Percentiles rank a stretch among this genome's conserved stretches.
Conservation (phyloP, 208 protist genomes). For the Trypanosoma caninum region DNA sequence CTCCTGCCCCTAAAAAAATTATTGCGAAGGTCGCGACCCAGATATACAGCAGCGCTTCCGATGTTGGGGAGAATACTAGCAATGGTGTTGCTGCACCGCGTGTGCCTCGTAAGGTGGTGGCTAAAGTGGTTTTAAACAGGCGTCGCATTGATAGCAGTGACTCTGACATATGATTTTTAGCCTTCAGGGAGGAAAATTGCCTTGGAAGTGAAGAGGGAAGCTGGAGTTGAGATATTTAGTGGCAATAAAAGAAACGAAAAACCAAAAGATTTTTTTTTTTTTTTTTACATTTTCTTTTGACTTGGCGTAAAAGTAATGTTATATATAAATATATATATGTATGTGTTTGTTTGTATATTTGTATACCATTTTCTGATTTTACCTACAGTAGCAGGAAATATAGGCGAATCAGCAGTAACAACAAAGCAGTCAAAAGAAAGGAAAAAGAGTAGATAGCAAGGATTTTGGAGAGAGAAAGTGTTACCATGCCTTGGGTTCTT, state of each 20-base stretch:
- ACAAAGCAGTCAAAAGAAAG: not conserved
- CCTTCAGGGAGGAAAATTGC: not conserved
- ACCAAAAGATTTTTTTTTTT: too few species aligned
- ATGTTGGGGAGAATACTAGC: not conserved
- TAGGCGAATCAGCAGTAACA: too few species aligned
- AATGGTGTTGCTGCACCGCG: not conserved
- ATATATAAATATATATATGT: too few species aligned
- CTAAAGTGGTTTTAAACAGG: slow-evolving; percentile 6
- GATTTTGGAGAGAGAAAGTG: not conserved
- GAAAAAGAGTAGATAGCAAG: slow-evolving; percentile 1
- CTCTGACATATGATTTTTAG: slow-evolving; percentile 11
- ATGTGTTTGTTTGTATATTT: too few species aligned
- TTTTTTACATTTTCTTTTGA: too few species aligned
- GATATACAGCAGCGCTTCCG: slow-evolving; percentile 7
- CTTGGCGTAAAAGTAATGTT: too few species aligned
- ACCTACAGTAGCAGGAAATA: not conserved
- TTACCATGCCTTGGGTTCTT: slow-evolving; percentile 60
- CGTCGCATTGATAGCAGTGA: slow-evolving; percentile 20
- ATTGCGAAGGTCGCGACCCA: not conserved
- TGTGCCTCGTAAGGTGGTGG: slow-evolving; percentile 7
- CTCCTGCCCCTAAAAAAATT: slow-evolving; percentile 9
- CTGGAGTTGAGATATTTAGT: not conserved
- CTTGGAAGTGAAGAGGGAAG: not conserved
- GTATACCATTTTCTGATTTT: not conserved
- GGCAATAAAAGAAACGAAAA: not conserved